Evolutionary conservation across 78 protist species (phyloP), one percentile per base, ranked within the genome.

Genomic region (Corallochytrium limacisporum): DNA sequence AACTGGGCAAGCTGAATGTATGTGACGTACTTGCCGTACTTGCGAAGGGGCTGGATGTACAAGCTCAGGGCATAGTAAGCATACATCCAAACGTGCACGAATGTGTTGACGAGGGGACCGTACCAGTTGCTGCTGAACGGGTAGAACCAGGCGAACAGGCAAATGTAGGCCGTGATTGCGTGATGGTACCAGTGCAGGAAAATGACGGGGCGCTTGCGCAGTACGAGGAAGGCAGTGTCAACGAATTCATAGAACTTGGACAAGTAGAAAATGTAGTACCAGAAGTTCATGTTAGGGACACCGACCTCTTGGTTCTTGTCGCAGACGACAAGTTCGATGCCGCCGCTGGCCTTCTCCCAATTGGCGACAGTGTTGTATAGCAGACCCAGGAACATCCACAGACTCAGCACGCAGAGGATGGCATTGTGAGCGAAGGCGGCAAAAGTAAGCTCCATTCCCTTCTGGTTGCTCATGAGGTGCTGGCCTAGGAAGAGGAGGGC

Each of bases 161-260:
- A 55, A 50, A 66, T 66, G 28, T 47, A 48, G 26, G 73, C 40
- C 18, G 69, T 69, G 16, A 72, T 72, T 15, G 31, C 15, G 68
- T 79, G 84, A 65, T 79, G 84, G 69, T 38, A 79, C 68, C 63
- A 61, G 71, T 79, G 84, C 31, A 79, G 66, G 53, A 61, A 70
- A 61, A 60, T 49, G 38, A 79, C 57, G 20, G 36, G 50, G 51
- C 55, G 40, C 74, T 67, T 62, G 38, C 61, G 38, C 57, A 72
- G 33, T 29, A 79, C 63, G 31, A 79, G 44, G 66, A 79, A 65
- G n/a, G 65, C 43, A 22, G 84, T 78, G 72, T 78, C 84, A n/a
- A 63, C 24, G 40, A 47, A 69, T 65, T 78, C 84, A 20, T 18
- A 51, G 22, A 66, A 46, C 74, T 79, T 79, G 66, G 59, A 22